Percentiles rank a stretch among this genome's conserved stretches.
Evolutionary conservation across 139 green algal species (phyloP).

Genomic region (Chlamydomonas schloesseri): DNA sequence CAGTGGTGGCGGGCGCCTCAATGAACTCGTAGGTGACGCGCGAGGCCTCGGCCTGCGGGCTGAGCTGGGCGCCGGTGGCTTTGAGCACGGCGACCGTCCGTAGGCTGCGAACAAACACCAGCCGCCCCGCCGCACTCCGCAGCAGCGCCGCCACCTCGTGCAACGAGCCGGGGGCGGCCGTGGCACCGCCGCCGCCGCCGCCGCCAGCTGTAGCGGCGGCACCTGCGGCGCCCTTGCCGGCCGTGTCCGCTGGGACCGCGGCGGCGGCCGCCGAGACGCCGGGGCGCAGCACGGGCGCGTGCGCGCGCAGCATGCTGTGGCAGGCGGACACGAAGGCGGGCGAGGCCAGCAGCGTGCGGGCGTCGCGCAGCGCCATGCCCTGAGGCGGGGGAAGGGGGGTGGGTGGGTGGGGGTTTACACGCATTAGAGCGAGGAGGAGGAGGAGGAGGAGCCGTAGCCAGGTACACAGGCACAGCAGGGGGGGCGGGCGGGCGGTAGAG

Average conservation of each 20-base stretch:
- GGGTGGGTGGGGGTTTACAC: no score
- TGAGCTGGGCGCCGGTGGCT: not conserved
- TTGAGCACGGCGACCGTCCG: constrained; percentile 15
- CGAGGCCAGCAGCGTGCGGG: constrained; percentile 8
- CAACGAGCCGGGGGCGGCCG: constrained; percentile 7
- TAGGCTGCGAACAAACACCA: constrained; percentile 58
- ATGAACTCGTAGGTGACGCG: constrained; percentile 23
- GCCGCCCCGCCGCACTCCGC: constrained; percentile 20
- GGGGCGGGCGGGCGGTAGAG: no score
- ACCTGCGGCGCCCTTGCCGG: no score
- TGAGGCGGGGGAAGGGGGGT: not conserved
- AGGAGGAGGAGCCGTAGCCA: no score
- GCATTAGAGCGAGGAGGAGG: no score
- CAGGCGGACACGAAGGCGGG: constrained; percentile 29
- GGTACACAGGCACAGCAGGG: no score
- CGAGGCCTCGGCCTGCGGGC: constrained; percentile 1
- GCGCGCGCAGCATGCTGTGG: constrained; percentile 31
- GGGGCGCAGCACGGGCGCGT: constrained; percentile 19
- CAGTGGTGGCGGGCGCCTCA: not conserved
- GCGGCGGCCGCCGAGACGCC: not conserved
- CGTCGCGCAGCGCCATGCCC: constrained; percentile 24
- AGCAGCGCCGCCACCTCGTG: constrained; percentile 25
- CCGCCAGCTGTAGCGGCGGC: no score
- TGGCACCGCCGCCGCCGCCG: no score
- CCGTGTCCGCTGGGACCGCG: not conserved